Conservation (phyloP, 2,329 filamentous ascomycete genomes). For the Penicillium sp. region DNA sequence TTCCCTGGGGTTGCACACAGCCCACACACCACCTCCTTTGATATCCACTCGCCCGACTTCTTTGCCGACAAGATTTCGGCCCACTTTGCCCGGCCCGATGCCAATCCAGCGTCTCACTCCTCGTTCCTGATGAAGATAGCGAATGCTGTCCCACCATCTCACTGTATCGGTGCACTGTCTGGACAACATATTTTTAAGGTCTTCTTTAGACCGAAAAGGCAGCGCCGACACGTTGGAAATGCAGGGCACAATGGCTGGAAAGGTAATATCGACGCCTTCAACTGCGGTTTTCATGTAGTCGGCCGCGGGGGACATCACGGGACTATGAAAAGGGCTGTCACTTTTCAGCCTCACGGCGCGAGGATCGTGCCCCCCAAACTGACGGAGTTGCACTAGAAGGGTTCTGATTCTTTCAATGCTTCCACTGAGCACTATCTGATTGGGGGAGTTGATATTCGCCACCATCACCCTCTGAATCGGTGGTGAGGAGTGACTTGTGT, state of each 20-base stretch:
- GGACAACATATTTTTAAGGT: conserved; percentile 76
- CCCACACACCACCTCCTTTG: conserved; percentile 91
- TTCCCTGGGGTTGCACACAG: conserved; percentile 75
- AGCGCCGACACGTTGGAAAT: conserved; percentile 82
- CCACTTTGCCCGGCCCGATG: conserved; percentile 90
- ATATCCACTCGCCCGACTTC: conserved; percentile 81
- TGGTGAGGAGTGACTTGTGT: conserved; percentile 65
- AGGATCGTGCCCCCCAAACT: conserved; percentile 89
- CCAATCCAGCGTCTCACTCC: conserved; percentile 84
- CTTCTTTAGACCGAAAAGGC: conserved; percentile 69
- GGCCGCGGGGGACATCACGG: conserved; percentile 84
- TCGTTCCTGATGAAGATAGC: conserved; percentile 79
- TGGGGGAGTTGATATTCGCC: conserved; percentile 92
- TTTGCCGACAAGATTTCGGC: conserved; percentile 88
- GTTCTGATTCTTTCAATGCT: conserved; percentile 78
- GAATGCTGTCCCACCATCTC: conserved; percentile 90
- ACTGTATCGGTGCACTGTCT: conserved; percentile 88
- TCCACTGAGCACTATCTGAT: conserved; percentile 91
- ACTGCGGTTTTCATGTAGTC: conserved; percentile 70
- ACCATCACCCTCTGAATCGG: conserved; percentile 85
- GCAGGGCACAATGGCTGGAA: conserved; percentile 72
- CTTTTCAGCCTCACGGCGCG: conserved; percentile 81
- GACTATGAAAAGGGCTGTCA: conserved; percentile 87
- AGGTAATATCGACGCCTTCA: conserved; percentile 63
- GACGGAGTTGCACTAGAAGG: conserved; percentile 77